Evolutionary conservation across 1,284 basidiomycete genomes (phyloP).

Genomic region (Irpex rosettiformis): DNA sequence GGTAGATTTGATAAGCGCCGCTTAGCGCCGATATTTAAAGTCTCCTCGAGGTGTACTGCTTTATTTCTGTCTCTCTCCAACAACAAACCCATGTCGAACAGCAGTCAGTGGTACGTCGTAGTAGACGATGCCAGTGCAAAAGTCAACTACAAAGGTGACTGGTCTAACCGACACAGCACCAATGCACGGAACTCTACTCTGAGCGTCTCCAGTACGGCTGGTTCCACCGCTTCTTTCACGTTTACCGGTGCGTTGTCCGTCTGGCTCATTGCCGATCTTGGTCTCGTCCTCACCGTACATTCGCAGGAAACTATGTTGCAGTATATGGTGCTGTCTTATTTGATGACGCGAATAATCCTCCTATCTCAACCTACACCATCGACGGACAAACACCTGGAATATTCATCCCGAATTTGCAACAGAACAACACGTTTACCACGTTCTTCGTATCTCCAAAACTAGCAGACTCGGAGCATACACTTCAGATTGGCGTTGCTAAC

Average conservation of each 20-base stretch:
- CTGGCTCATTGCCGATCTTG: background rate
- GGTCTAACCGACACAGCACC: background rate
- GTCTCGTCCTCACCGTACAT: background rate
- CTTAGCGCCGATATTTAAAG: background rate
- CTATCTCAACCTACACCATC: conserved; percentile 15
- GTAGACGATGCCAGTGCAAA: conserved; percentile 15
- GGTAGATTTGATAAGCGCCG: background rate
- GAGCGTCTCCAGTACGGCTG: conserved; percentile 1
- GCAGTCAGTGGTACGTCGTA: conserved; percentile 1
- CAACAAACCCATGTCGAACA: background rate
- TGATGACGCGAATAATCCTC: conserved; percentile 11
- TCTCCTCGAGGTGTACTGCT: background rate
- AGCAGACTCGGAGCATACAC: conserved; percentile 14
- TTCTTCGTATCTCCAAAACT: conserved; percentile 20
- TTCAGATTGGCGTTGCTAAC: conserved; percentile 12
- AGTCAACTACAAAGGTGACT: conserved; percentile 8
- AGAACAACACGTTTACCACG: conserved; percentile 11
- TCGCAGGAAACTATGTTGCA: conserved; percentile 20
- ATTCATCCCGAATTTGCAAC: conserved; percentile 11
- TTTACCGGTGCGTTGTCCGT: conserved; percentile 9
- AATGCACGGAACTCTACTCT: conserved; percentile 10
- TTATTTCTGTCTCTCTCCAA: background rate
- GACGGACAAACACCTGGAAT: conserved; percentile 19
- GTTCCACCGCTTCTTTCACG: conserved; percentile 8
- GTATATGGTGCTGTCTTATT: conserved; percentile 19